Evolutionary conservation across 108 stramenopile genomes (phyloP).

Genomic region (Skeletonema grethae): DNA sequence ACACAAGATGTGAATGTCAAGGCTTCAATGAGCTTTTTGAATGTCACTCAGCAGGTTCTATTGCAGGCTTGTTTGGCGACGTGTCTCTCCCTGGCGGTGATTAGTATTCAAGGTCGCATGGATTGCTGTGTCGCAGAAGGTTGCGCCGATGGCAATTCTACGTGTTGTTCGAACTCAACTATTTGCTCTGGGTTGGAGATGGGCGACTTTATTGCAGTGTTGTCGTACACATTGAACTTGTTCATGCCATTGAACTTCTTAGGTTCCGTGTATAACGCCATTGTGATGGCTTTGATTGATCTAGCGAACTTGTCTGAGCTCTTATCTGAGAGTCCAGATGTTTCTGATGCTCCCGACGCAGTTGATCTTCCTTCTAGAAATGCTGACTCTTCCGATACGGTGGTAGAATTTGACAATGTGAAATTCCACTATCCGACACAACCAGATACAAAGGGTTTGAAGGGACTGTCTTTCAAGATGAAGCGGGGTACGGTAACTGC

Average conservation of each 20-base stretch:
- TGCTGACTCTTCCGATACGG: slow-evolving; percentile 68
- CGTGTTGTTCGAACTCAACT: slow-evolving; percentile 64
- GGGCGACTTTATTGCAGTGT: slow-evolving; percentile 95
- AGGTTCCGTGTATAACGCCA: slow-evolving; percentile 88
- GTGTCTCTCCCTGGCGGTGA: slow-evolving; percentile 70
- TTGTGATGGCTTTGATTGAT: slow-evolving; percentile 93
- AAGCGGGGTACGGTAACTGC: slow-evolving; percentile 94
- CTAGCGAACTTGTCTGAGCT: slow-evolving; percentile 91
- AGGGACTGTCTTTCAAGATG: slow-evolving; percentile 90
- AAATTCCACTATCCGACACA: slow-evolving; percentile 94
- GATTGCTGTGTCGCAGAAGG: slow-evolving; percentile 70
- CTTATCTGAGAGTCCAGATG: slow-evolving; percentile 88
- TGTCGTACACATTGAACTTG: slow-evolving; percentile 85
- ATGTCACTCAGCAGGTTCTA: slow-evolving; percentile 89
- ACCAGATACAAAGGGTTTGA: slow-evolving; percentile 74
- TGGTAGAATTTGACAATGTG: slow-evolving; percentile 94
- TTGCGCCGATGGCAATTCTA: slow-evolving; percentile 58
- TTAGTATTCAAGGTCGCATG: slow-evolving; percentile 55
- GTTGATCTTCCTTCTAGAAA: slow-evolving; percentile 49
- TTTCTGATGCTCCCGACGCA: slow-evolving; percentile 86
- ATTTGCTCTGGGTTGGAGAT: slow-evolving; percentile 86
- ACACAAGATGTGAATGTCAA: slow-evolving; percentile 76
- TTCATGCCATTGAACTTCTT: slow-evolving; percentile 96
- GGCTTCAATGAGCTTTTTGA: slow-evolving; percentile 85
- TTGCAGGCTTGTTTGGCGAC: slow-evolving; percentile 82